These are phyloP conservation scores for Microdochium paspali DNA, from an alignment of 2,329 filamentous ascomycete genomes.

Conservation along the genomic window DNA sequence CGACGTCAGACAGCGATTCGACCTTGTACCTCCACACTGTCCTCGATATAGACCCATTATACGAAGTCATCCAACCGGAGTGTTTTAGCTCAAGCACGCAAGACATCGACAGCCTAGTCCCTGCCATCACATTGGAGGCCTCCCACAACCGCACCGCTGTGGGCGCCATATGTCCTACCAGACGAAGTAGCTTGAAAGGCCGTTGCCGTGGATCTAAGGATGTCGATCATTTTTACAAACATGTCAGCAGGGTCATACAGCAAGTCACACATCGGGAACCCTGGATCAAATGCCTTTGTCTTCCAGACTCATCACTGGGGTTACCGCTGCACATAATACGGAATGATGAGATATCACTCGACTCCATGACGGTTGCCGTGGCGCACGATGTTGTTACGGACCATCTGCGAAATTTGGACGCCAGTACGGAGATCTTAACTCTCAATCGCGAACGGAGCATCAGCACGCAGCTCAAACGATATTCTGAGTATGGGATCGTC, in stretches of 20 bases:
- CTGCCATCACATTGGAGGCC: too few relatives aligned
- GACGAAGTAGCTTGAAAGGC: too few relatives aligned
- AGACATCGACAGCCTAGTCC: background rate
- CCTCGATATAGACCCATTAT: background rate
- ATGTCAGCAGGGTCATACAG: background rate
- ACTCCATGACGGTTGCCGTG: background rate
- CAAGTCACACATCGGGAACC: background rate
- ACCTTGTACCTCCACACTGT: background rate
- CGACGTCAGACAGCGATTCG: background rate
- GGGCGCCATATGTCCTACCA: too few relatives aligned
- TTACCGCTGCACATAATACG: background rate
- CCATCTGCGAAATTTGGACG: background rate
- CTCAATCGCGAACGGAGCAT: background rate
- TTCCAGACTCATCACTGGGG: background rate
- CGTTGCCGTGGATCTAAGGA: too few relatives aligned
- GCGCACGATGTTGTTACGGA: background rate
- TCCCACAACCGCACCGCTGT: background rate
- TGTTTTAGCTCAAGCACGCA: background rate
- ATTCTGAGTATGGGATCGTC: constrained; percentile 15
- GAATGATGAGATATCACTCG: background rate
- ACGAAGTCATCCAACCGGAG: background rate
- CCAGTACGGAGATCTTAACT: background rate
- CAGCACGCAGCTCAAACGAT: background rate
- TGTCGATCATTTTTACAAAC: background rate
- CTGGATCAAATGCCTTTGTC: background rate